Base-by-base conservation (phyloP, 352 stramenopile species). In the Poterioochromonas sp. region DNA sequence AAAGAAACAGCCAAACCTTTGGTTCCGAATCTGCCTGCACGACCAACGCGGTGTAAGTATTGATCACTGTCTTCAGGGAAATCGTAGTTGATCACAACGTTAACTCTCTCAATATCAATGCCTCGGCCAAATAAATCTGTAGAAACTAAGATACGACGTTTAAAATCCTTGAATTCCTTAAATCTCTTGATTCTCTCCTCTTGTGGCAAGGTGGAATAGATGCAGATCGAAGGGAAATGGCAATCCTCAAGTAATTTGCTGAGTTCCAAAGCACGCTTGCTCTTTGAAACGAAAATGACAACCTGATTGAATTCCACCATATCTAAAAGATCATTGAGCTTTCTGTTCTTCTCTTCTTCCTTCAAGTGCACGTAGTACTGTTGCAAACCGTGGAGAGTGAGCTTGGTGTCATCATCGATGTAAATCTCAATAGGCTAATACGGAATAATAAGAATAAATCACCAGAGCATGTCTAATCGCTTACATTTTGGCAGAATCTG, bases 51-150 rank as follows among this genome's bases (percentile, higher is more conserved):
- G 87, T 99, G 96, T 68, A 99, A 88, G 87, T 99, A 99, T 85
- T 98, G 92, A 88, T 99, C 96, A 26, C 29, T 60, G 22, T 73
- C 3, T 0, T 91, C 95, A 76, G 96, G 95, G 87, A 99, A 99
- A 85, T 99, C 96, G 86, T 99, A 99, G 90, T 99, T 99, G 83
- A 99, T 96, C 53, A 99, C 96, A 80, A 99, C 97, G 88, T 99
- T 99, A 68, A 99, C 96, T 84, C 94, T 93, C 87, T 99, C 95
- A 85, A 99, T 98, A 91, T 99, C 96, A 88, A 99, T 99, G 43
- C 96, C 96, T 88, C 96, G 94, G 69, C 95, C 95, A 83, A 99
- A 98, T 78, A 99, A 88, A 86, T 99, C 95, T 79, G 96, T 99
- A 64, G 95, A 97, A 49, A 99, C 95, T 64, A 99, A 88, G 83